Conservation (phyloP, 179 eudicot species). For the Monotropa hypopitys region DNA sequence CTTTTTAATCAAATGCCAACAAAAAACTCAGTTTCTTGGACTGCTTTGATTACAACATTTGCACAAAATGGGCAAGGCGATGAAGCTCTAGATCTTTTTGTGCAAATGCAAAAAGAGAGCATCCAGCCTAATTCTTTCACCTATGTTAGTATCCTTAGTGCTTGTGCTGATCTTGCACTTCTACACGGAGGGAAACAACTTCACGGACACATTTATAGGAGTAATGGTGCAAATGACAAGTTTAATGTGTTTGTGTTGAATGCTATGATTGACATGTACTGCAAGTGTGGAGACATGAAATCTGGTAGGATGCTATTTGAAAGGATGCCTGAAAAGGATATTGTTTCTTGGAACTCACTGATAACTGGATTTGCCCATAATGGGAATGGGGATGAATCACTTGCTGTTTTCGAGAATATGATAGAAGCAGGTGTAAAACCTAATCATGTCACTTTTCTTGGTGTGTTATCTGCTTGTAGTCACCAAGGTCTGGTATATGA, state of each 20-base stretch:
- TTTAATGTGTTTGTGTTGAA: slow-evolving; percentile 38
- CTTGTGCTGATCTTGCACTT: slow-evolving; percentile 58
- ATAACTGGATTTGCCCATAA: background rate
- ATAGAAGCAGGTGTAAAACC: slow-evolving; percentile 28
- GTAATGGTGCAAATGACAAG: slow-evolving; percentile 6
- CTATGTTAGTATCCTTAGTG: slow-evolving; percentile 31
- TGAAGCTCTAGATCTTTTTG: slow-evolving; percentile 38
- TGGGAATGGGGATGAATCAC: slow-evolving; percentile 26
- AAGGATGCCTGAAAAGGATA: slow-evolving; percentile 34
- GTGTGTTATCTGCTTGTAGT: slow-evolving; percentile 52
- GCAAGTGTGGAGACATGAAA: slow-evolving; percentile 18
- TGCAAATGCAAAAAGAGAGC: slow-evolving; percentile 43
- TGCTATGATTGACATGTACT: slow-evolving; percentile 53
- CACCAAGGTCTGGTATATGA: slow-evolving; percentile 45
- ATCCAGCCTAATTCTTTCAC: slow-evolving; percentile 19
- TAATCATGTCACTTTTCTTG: slow-evolving; percentile 51
- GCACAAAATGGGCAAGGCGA: slow-evolving; percentile 37
- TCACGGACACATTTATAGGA: slow-evolving; percentile 40
- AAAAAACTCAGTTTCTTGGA: slow-evolving; percentile 57
- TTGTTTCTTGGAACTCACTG: background rate
- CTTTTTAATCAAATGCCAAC: slow-evolving; percentile 45
- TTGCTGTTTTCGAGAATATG: slow-evolving; percentile 42
- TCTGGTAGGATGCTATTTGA: slow-evolving; percentile 39
- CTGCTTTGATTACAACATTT: slow-evolving; percentile 57
- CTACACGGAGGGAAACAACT: slow-evolving; percentile 51